Percentiles rank a stretch among this genome's conserved stretches.
Evolutionary conservation across 306 rosid species (phyloP).

Genomic region (Abrus pulchellus): DNA sequence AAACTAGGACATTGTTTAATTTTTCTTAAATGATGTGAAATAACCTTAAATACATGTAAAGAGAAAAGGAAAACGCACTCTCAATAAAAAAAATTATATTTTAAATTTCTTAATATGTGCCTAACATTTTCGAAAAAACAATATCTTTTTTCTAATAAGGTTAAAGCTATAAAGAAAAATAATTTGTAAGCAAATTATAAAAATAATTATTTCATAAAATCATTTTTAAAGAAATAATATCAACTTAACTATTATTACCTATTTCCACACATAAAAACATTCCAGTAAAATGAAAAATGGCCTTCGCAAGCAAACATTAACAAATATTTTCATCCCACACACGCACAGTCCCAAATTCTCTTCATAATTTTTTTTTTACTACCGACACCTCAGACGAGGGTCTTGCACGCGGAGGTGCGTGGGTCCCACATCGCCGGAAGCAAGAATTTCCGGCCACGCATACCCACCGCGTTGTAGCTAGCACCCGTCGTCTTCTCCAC

Average conservation of each 20-base stretch:
- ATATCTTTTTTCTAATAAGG: not conserved
- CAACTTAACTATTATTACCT: too few relatives aligned
- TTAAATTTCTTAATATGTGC: not conserved
- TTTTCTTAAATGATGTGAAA: too few relatives aligned
- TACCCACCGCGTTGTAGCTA: slow-evolving; percentile 57
- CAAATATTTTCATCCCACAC: not conserved
- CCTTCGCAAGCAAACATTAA: not conserved
- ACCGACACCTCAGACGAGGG: slow-evolving; percentile 41
- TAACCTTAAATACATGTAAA: too few relatives aligned
- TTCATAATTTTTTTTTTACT: not conserved
- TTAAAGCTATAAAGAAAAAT: not conserved
- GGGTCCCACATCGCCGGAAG: slow-evolving; percentile 70
- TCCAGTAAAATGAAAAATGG: not conserved
- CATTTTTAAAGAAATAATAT: too few relatives aligned
- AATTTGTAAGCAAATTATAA: too few relatives aligned
- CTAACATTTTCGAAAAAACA: not conserved
- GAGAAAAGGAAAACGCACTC: too few relatives aligned
- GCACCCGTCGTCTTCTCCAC: slow-evolving; percentile 38
- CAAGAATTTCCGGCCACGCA: slow-evolving; percentile 51
- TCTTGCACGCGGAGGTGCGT: slow-evolving; percentile 52
- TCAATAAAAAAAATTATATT: too few relatives aligned
- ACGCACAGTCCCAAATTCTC: not conserved
- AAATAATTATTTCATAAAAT: too few relatives aligned
- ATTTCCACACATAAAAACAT: not conserved
- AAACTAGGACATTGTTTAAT: too few relatives aligned